Percentiles rank a stretch among this genome's conserved stretches.
Conservation (phyloP, 1,284 basidiomycete genomes). For the Trichosporon asahii region DNA sequence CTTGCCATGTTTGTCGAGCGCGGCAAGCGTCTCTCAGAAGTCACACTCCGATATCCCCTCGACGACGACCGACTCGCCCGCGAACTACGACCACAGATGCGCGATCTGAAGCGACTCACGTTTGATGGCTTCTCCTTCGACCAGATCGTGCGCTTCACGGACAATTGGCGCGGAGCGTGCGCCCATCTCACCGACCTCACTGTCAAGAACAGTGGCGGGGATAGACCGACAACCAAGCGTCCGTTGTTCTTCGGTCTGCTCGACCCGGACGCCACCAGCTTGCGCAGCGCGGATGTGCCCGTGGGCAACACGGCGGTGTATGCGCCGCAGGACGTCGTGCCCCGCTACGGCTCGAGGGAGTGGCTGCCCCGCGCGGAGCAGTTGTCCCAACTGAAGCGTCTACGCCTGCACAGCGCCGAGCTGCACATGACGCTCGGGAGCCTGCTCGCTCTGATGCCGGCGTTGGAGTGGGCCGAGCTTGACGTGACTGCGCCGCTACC, state of each 20-base stretch:
- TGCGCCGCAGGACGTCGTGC: background rate
- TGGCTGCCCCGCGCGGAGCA: background rate
- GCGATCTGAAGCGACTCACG: slow-evolving; percentile 8
- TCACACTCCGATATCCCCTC: slow-evolving; percentile 15
- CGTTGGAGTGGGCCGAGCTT: background rate
- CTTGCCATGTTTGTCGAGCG: slow-evolving; percentile 26
- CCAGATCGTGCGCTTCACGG: background rate
- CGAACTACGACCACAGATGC: background rate
- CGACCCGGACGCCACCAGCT: background rate
- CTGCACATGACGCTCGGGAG: slow-evolving; percentile 6
- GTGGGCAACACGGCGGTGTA: background rate
- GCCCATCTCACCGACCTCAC: background rate
- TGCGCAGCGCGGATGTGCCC: background rate
- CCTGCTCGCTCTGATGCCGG: background rate
- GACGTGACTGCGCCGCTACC: background rate
- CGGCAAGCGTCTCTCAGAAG: slow-evolving; percentile 20
- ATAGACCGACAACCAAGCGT: background rate
- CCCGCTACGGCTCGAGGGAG: background rate
- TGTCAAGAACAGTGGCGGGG: background rate
- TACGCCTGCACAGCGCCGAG: background rate
- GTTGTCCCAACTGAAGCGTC: background rate
- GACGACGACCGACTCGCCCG: background rate
- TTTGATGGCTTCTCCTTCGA: background rate
- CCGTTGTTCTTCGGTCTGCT: slow-evolving; percentile 13
- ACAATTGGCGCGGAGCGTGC: slow-evolving; percentile 1